These are phyloP conservation scores for Chrysoporthe puriensis DNA, from an alignment of 2,329 filamentous ascomycete genomes.

Conservation along the genomic window DNA sequence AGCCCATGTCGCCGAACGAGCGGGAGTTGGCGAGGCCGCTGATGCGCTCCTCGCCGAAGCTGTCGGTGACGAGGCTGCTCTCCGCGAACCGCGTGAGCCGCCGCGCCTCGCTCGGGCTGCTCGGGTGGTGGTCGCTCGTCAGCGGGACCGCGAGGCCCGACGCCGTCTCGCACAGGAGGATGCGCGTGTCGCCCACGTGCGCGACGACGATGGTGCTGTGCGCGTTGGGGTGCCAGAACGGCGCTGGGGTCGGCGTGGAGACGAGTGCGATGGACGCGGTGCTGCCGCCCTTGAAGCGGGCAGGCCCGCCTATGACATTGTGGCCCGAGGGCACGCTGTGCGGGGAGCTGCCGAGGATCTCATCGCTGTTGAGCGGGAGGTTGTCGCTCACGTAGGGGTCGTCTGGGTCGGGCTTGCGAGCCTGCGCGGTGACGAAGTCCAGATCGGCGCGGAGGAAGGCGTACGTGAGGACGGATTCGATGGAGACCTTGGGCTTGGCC, in stretches of 20 bases:
- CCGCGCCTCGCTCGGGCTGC: constrained; percentile 79
- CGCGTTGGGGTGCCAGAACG: constrained; percentile 92
- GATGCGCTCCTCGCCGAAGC: constrained; percentile 96
- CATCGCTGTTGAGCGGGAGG: constrained; percentile 77
- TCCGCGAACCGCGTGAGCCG: constrained; percentile 81
- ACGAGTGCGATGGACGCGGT: constrained; percentile 90
- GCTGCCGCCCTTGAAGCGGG: constrained; percentile 89
- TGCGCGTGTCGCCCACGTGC: constrained; percentile 91
- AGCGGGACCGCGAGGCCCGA: constrained; percentile 80
- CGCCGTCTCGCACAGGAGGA: constrained; percentile 84
- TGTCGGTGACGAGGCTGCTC: constrained; percentile 82
- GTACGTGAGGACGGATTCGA: constrained; percentile 83
- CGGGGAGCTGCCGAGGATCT: constrained; percentile 71
- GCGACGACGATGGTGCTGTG: constrained; percentile 83
- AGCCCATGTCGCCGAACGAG: constrained; percentile 88
- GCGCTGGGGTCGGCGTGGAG: constrained; percentile 86
- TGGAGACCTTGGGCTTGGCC: constrained; percentile 49
- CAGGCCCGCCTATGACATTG: constrained; percentile 68
- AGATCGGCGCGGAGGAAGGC: constrained; percentile 93
- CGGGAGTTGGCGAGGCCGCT: constrained; percentile 91
- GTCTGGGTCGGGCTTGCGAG: constrained; percentile 74
- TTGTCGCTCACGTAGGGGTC: constrained; percentile 73
- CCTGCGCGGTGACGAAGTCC: constrained; percentile 90
- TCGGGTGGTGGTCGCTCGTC: constrained; percentile 91
- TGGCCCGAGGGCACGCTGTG: constrained; percentile 57